These are phyloP conservation scores for Carex pumila DNA, from an alignment of 176 grass and related monocot species.

Conservation along the genomic window DNA sequence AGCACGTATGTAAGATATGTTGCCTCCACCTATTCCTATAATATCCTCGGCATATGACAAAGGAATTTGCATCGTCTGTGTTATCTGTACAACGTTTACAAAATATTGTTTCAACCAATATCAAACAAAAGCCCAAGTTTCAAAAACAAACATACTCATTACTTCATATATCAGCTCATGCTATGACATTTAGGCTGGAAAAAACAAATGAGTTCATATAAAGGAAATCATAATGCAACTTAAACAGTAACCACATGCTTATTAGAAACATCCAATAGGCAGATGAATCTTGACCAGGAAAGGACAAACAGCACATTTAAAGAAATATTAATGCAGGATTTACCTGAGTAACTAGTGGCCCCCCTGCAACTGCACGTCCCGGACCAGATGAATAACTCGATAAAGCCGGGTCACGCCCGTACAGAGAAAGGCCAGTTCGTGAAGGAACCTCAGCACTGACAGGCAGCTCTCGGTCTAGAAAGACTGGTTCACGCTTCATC, in stretches of 20 bases:
- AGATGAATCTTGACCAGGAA: not conserved
- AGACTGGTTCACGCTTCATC: slow-evolving; percentile 51
- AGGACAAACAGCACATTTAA: not conserved
- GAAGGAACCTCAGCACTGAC: slow-evolving; percentile 37
- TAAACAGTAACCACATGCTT: slow-evolving; percentile 10
- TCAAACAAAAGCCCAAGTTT: slow-evolving; percentile 1
- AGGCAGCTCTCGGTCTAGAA: slow-evolving; percentile 54
- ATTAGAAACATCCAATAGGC: no score
- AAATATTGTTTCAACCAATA: not conserved
- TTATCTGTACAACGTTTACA: slow-evolving; percentile 42
- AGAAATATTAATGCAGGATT: slow-evolving; percentile 6
- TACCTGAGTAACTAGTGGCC: slow-evolving; percentile 75
- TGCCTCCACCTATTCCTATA: slow-evolving; percentile 84
- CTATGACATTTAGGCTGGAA: not conserved
- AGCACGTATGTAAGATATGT: slow-evolving; percentile 85
- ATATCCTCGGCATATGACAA: slow-evolving; percentile 94
- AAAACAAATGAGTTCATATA: not conserved
- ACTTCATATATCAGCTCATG: not conserved
- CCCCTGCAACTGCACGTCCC: slow-evolving; percentile 39
- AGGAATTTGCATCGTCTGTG: slow-evolving; percentile 98
- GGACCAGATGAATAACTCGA: slow-evolving; percentile 55
- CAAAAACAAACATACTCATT: not conserved
- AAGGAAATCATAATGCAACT: not conserved
- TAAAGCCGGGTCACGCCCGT: slow-evolving; percentile 79
- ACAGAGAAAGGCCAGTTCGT: slow-evolving; percentile 63